phyloP scores from a whole-genome alignment of 345 rosid genomes.

The Lepidium sativum region DNA sequence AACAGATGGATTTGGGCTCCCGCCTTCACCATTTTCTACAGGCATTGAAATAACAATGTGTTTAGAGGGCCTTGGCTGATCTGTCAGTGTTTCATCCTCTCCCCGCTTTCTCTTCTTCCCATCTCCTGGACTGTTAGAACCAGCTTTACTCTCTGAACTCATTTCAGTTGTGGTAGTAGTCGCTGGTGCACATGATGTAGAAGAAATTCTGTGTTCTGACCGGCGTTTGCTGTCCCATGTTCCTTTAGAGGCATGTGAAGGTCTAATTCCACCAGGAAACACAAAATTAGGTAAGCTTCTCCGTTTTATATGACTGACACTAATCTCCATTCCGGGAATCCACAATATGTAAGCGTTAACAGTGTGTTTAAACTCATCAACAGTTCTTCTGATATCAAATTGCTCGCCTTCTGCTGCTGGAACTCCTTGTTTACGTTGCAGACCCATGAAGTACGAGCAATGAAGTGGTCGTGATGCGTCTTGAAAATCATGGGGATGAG shows the following conservation, averaged over 20 bases:
- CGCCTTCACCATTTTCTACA: conserved; percentile 37
- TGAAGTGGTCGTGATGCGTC: conserved; percentile 63
- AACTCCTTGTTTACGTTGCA: conserved; percentile 91
- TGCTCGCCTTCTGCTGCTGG: conserved; percentile 65
- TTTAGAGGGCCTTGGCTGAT: conserved; percentile 29
- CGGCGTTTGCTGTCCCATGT: conserved; percentile 68
- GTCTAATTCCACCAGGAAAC: conserved; percentile 77
- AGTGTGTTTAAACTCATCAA: conserved; percentile 70
- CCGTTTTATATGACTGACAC: conserved; percentile 63
- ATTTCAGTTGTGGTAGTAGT: conserved; percentile 33
- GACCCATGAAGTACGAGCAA: conserved; percentile 86
- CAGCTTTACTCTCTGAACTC: conserved; percentile 46
- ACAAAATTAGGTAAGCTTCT: conserved; percentile 71
- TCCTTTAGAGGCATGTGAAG: conserved; percentile 50
- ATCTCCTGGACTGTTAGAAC: conserved; percentile 46
- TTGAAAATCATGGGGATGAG: conserved; percentile 77
- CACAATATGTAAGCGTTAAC: conserved; percentile 50
- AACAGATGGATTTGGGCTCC: conserved; percentile 34
- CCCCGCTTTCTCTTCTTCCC: conserved; percentile 56
- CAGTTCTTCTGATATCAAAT: conserved; percentile 86
- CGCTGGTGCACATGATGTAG: conserved; percentile 32
- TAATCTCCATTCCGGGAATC: conserved; percentile 86
- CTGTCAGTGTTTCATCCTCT: conserved; percentile 34
- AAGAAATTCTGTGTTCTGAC: conserved; percentile 40
- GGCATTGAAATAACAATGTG: conserved; percentile 27